Evolutionary conservation across 179 eudicot genomes (phyloP).

Genomic region (Nepenthes alata): DNA sequence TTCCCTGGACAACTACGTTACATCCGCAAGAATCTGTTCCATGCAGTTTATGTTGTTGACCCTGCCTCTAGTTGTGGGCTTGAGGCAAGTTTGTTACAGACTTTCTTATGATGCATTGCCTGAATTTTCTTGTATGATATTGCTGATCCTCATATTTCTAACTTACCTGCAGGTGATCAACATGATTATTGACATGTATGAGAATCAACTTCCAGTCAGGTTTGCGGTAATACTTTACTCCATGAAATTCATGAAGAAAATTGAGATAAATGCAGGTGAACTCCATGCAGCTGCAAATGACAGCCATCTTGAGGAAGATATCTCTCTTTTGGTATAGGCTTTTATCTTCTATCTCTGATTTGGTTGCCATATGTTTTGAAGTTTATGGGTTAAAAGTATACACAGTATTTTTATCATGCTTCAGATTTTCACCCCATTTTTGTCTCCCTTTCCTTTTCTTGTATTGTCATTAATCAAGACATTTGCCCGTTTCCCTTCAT

Average conservation of each 20-base stretch:
- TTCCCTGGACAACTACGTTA: slow-evolving; percentile 96
- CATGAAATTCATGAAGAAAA: slow-evolving; percentile 29
- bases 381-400: not conserved
- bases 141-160: slow-evolving; percentile 11
- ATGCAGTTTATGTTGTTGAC: slow-evolving; percentile 83
- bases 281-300: slow-evolving; percentile 22
- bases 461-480: not conserved
- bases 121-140: not conserved
- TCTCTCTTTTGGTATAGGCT: slow-evolving; percentile 58
- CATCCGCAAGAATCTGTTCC: slow-evolving; percentile 85
- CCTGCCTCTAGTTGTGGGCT: slow-evolving; percentile 84
- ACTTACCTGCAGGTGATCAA: slow-evolving; percentile 46
- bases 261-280: slow-evolving; percentile 48
- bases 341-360: not conserved
- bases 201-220: slow-evolving; percentile 84
- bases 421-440: not conserved
- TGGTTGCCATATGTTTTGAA: not conserved
- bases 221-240: slow-evolving; percentile 87
- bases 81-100: slow-evolving; percentile 54
- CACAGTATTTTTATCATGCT: not conserved
- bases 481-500: not conserved
- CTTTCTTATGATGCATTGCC: slow-evolving; percentile 1
- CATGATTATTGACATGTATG: slow-evolving; percentile 52
- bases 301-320: slow-evolving; percentile 39
- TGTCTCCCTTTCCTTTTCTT: not conserved